These are phyloP conservation scores for Botrytis aclada DNA, from an alignment of 2,329 filamentous ascomycete genomes.

Conservation along the genomic window DNA sequence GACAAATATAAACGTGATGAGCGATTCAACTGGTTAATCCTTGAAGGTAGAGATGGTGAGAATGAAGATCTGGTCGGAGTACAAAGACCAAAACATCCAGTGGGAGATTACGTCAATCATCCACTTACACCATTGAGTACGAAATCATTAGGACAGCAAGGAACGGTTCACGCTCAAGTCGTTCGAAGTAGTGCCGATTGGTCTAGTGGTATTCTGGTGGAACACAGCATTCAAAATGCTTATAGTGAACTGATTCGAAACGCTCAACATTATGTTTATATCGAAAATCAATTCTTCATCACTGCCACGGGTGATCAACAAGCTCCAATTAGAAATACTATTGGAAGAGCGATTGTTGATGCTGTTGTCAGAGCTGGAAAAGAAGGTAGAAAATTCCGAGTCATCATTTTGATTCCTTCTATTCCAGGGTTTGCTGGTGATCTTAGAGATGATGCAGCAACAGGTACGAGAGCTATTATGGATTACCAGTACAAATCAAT, in stretches of 20 bases:
- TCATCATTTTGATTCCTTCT: constrained; percentile 87
- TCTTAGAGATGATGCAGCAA: constrained; percentile 75
- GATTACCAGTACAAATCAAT: constrained; percentile 98
- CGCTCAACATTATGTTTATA: constrained; percentile 91
- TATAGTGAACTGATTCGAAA: constrained; percentile 82
- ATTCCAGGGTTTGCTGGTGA: constrained; percentile 95
- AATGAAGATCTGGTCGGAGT: constrained; percentile 86
- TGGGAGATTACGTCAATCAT: constrained; percentile 82
- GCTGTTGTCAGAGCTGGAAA: constrained; percentile 78
- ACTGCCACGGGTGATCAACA: constrained; percentile 90
- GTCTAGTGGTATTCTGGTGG: constrained; percentile 84
- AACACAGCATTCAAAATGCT: constrained; percentile 84
- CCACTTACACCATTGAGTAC: constrained; percentile 66
- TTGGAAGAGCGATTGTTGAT: constrained; percentile 87
- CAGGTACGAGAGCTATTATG: constrained; percentile 88
- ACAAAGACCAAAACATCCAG: constrained; percentile 82
- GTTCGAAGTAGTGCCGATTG: constrained; percentile 90
- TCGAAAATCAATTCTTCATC: constrained; percentile 98
- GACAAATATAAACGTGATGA: constrained; percentile 95
- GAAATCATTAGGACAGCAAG: constrained; percentile 61
- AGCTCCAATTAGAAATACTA: constrained; percentile 78
- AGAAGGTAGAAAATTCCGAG: constrained; percentile 80
- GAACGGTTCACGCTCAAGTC: constrained; percentile 77
- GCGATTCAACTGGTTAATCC: constrained; percentile 77
- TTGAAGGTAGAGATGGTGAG: constrained; percentile 72